These are phyloP conservation scores for Astrothelium macrocarpum DNA, from an alignment of 495 filamentous ascomycete species.

Conservation along the genomic window DNA sequence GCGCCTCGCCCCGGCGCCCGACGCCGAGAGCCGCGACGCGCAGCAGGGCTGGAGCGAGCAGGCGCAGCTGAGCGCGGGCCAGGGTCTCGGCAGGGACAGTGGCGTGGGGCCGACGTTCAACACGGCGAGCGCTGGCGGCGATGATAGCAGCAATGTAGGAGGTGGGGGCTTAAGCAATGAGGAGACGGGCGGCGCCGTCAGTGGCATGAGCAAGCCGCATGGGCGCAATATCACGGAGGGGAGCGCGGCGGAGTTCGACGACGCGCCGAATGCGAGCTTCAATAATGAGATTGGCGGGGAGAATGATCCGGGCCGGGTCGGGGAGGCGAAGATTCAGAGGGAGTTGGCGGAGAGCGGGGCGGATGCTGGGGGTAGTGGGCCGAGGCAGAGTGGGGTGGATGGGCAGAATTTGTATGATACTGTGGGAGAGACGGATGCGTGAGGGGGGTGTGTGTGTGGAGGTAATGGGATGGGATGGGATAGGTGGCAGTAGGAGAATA, in stretches of 20 bases:
- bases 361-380: conserved; percentile 29
- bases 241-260: conserved; percentile 41
- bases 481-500: not conserved
- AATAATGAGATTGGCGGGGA: conserved; percentile 48
- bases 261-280: conserved; percentile 49
- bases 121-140: conserved; percentile 22
- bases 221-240: conserved; percentile 49
- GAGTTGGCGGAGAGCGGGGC: conserved; percentile 31
- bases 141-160: conserved; percentile 5
- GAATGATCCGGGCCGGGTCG: conserved; percentile 50
- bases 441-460: not conserved
- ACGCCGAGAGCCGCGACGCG: conserved; percentile 41
- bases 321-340: conserved; percentile 39
- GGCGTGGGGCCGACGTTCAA: conserved; percentile 42
- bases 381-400: conserved; percentile 35
- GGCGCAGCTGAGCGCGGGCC: conserved; percentile 17
- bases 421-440: conserved; percentile 24
- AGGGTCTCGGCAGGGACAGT: conserved; percentile 25
- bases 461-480: not conserved
- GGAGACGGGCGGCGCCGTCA: conserved; percentile 16
- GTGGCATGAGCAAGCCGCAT: conserved; percentile 38
- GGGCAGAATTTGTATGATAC: conserved; percentile 31
- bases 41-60: conserved; percentile 32
- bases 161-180: conserved; percentile 18
- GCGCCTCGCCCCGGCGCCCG: conserved; percentile 41